phyloP scores from a whole-genome alignment of 2,329 filamentous ascomycete genomes.

The Hymenoscyphus fructigenus region DNA sequence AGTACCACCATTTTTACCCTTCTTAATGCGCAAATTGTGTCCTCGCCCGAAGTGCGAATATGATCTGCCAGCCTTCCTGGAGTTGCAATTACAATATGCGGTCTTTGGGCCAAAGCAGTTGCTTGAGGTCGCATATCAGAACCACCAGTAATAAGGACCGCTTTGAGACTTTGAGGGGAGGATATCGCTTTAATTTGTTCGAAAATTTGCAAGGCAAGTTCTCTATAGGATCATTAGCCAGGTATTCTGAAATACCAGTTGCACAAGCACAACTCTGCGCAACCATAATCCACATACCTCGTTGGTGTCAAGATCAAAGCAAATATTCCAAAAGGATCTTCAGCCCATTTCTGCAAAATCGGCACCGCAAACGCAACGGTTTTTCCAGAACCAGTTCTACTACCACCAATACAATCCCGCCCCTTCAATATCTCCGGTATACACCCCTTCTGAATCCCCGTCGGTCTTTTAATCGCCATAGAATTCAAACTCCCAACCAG shows the following conservation, averaged over 20 bases:
- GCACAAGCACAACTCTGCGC: background rate
- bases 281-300: slow-evolving; percentile 46
- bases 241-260: background rate
- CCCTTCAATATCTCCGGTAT: slow-evolving; percentile 92
- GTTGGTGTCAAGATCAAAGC: slow-evolving; percentile 87
- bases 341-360: slow-evolving; percentile 89
- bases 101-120: slow-evolving; percentile 74
- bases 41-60: slow-evolving; percentile 84
- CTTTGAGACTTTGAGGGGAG: slow-evolving; percentile 81
- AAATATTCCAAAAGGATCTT: slow-evolving; percentile 90
- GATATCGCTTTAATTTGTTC: slow-evolving; percentile 96
- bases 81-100: slow-evolving; percentile 92
- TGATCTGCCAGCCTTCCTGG: slow-evolving; percentile 92
- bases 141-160: slow-evolving; percentile 86
- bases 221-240: slow-evolving; percentile 47
- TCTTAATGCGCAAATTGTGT: slow-evolving; percentile 79
- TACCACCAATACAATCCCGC: slow-evolving; percentile 91
- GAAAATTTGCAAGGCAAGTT: slow-evolving; percentile 92
- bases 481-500: slow-evolving; percentile 74
- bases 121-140: slow-evolving; percentile 91
- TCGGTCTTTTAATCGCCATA: slow-evolving; percentile 84
- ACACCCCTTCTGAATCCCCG: slow-evolving; percentile 87
- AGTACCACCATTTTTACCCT: slow-evolving; percentile 84
- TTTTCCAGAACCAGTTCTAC: slow-evolving; percentile 93
- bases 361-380: slow-evolving; percentile 94